Evolutionary conservation across 441 rosid genomes (phyloP), one percentile per base, ranked within the genome.

Genomic region (Adansonia rubrostipa): DNA sequence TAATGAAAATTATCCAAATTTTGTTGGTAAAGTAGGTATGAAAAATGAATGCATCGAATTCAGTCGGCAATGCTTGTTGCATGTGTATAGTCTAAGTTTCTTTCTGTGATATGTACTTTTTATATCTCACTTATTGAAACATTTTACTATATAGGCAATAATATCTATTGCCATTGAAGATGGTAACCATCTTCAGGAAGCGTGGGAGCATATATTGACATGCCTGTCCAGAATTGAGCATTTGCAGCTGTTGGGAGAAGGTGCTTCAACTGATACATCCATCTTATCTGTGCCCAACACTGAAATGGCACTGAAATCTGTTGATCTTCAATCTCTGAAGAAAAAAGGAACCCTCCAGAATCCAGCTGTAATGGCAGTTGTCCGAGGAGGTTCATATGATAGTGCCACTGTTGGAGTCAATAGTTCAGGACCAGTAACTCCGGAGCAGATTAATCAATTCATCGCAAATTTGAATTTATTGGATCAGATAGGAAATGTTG

Each of bases 201-300:
- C 98, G 64, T 96, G 98, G 98, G 98, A 96, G 85, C 99, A 94
- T 85, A 93, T 94, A 77, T 81, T 96, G 82, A 96, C 93, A 56
- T 96, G 99, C 82, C 97, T 96, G 76, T 96, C 99, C 72, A 90
- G 99, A 80, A 91, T 96, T 81, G 98, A 96, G 85, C 98, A 96
- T 88, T 89, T 96, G 86, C 99, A 94, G 83, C 88, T 96, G 54
- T 80, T 96, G 88, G 98, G 99, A 71, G 99, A 96, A 88, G 99
- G 98, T 63, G 91, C 95, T 76, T 95, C 99, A 36, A 84, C 91
- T 67, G 99, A 94, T 86, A 96, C 98, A 70, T 87, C 98, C 80
- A 90, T 91, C 82, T 84, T 93, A 63, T 79, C 91, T 24, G 82
- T 85, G 84, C 83, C 98, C 76, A 90, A 85, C 81, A 79, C 83